A percentile compares a stretch with the other conserved stretches of the same genome.
Evolutionary conservation across 1,284 basidiomycete species (phyloP).

Genomic region (Trichosporon inkin): DNA sequence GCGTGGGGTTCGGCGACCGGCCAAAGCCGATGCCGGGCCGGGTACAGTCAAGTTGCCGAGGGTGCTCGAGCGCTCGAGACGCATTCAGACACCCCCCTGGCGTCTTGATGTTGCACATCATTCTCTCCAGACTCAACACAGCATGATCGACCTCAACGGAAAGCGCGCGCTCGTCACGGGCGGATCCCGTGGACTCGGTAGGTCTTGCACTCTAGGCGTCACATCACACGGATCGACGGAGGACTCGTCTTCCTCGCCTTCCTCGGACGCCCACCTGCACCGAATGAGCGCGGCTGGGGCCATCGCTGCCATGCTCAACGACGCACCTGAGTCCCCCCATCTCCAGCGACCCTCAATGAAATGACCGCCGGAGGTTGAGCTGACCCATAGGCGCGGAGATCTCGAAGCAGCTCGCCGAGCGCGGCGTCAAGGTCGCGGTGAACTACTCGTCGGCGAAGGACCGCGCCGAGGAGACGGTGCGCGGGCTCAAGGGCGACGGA

Average conservation of each 20-base stretch:
- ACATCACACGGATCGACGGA: too few species aligned
- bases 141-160: conserved; percentile 22
- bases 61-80: too few species aligned
- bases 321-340: too few species aligned
- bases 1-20: background rate
- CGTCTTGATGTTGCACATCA: background rate
- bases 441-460: conserved; percentile 24
- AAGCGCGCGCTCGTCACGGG: conserved; percentile 31
- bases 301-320: too few species aligned
- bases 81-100: too few species aligned
- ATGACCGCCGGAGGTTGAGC: background rate
- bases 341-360: too few species aligned
- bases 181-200: conserved; percentile 22
- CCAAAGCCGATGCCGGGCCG: background rate
- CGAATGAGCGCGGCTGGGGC: too few species aligned
- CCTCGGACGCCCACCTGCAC: background rate
- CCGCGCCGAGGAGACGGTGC: conserved; percentile 23
- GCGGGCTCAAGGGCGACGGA: conserved; percentile 16
- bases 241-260: background rate
- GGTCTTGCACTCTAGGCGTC: too few species aligned
- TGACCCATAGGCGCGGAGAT: conserved; percentile 17
- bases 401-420: conserved; percentile 20
- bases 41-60: background rate
- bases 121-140: background rate
- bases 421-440: conserved; percentile 23